Conservation (phyloP, 192 early-diverging fungal genomes). For the Diversispora epigaea region DNA sequence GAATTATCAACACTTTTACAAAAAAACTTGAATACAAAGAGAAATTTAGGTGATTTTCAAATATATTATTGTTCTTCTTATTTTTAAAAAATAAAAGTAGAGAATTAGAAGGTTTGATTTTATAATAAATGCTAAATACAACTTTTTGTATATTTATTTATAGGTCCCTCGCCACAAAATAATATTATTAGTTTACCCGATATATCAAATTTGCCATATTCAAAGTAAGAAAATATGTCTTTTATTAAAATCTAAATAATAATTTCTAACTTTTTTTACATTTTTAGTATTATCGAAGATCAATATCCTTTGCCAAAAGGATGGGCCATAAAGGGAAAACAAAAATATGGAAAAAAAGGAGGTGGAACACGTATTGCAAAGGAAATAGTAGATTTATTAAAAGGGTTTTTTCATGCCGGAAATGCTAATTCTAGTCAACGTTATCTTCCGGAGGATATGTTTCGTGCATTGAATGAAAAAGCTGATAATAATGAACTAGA, state of each 20-base stretch:
- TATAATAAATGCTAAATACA: no score
- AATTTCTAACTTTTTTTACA: not conserved
- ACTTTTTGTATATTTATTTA: no score
- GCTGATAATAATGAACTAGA: no score
- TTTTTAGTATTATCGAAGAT: not conserved
- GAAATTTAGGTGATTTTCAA: not conserved
- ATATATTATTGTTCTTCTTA: not conserved
- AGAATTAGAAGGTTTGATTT: not conserved
- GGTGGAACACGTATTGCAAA: no score
- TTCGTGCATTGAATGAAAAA: no score
- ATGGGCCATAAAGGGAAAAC: slow-evolving; percentile 13
- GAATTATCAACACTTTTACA: no score
- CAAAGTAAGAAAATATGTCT: slow-evolving; percentile 3
- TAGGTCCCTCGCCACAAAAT: not conserved
- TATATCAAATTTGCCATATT: not conserved
- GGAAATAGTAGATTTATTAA: no score
- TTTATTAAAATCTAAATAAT: not conserved
- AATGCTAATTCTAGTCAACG: no score
- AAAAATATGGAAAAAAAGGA: no score
- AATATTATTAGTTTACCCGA: not conserved
- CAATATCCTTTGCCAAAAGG: not conserved
- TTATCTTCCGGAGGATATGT: no score
- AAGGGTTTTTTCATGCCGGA: no score
- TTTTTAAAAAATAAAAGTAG: not conserved
- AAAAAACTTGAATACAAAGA: not conserved